phyloP scores from a whole-genome alignment of 208 protist species.

The Angomonas deanei region DNA sequence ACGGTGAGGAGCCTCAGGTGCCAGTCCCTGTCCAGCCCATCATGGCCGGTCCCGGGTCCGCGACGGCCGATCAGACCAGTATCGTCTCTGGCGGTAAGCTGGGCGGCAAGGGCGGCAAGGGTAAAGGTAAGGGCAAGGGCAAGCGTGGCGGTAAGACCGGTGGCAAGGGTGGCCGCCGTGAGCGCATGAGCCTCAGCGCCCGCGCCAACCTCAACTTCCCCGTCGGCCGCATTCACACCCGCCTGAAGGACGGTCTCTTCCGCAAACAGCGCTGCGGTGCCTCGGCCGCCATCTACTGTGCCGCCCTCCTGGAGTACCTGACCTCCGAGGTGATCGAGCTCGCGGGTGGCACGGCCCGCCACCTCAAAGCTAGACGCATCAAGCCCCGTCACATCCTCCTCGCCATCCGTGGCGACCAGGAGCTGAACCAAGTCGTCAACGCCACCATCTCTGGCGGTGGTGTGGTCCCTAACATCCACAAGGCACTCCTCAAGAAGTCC shows the following conservation, averaged over 20 bases:
- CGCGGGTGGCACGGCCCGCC: slow-evolving; percentile 96
- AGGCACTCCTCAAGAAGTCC: slow-evolving; percentile 87
- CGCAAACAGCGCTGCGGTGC: slow-evolving; percentile 95
- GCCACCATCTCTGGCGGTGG: slow-evolving; percentile 87
- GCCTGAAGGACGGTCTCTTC: slow-evolving; percentile 94
- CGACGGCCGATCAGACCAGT: slow-evolving; percentile 80
- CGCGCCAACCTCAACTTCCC: slow-evolving; percentile 94
- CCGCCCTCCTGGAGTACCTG: slow-evolving; percentile 98
- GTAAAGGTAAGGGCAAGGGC: slow-evolving; percentile 86
- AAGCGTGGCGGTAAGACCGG: slow-evolving; percentile 86
- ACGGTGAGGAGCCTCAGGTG: slow-evolving; percentile 36
- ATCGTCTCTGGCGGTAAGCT: slow-evolving; percentile 84
- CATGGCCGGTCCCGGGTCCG: slow-evolving; percentile 64
- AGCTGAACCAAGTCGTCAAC: slow-evolving; percentile 98
- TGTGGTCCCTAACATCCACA: slow-evolving; percentile 87
- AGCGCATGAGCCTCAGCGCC: slow-evolving; percentile 81
- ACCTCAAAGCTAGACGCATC: slow-evolving; percentile 97
- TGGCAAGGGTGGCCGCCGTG: slow-evolving; percentile 79
- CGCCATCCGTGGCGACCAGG: slow-evolving; percentile 98
- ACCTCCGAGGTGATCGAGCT: slow-evolving; percentile 98
- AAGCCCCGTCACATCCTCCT: slow-evolving; percentile 98
- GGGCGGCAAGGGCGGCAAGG: slow-evolving; percentile 72
- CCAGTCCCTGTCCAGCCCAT: slow-evolving; percentile 31
- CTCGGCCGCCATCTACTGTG: slow-evolving; percentile 97
- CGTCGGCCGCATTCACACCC: slow-evolving; percentile 98